Conservation (phyloP, 495 filamentous ascomycete species). For the Penicillium cosmopolitanum region DNA sequence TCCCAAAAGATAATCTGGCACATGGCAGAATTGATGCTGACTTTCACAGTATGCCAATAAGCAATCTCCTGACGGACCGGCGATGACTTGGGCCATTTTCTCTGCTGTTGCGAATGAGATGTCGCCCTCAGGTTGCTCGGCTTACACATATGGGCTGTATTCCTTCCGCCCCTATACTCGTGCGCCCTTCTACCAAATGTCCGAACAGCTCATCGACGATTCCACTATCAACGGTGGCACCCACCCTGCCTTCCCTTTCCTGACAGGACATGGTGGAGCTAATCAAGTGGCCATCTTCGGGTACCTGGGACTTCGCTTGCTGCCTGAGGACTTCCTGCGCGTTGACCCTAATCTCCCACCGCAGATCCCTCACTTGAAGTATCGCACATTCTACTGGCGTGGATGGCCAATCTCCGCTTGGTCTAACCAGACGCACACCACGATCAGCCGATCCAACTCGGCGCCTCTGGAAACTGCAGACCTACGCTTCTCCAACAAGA, state of each 20-base stretch:
- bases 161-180: slow-evolving; percentile 58
- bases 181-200: slow-evolving; percentile 57
- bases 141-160: slow-evolving; percentile 65
- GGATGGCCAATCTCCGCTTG: slow-evolving; percentile 64
- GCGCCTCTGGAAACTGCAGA: slow-evolving; percentile 47
- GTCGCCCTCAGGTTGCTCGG: slow-evolving; percentile 62
- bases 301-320: slow-evolving; percentile 61
- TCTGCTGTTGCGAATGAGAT: slow-evolving; percentile 62
- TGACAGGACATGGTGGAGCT: slow-evolving; percentile 68
- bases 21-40: slow-evolving; percentile 3
- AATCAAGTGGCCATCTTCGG: slow-evolving; percentile 65
- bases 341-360: slow-evolving; percentile 63
- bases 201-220: slow-evolving; percentile 73
- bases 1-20: neutral
- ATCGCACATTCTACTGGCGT: slow-evolving; percentile 72
- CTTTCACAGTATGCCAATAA: slow-evolving; percentile 58
- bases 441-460: slow-evolving; percentile 51
- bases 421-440: slow-evolving; percentile 70
- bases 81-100: slow-evolving; percentile 71
- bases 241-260: slow-evolving; percentile 67
- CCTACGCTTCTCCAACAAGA: slow-evolving; percentile 47
- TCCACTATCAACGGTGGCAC: slow-evolving; percentile 66
- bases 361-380: slow-evolving; percentile 62
- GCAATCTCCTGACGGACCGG: slow-evolving; percentile 64
- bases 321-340: slow-evolving; percentile 54